Base-by-base conservation (phyloP, 169 alveolate genomes). In the Cyclospora cayetanensis region DNA sequence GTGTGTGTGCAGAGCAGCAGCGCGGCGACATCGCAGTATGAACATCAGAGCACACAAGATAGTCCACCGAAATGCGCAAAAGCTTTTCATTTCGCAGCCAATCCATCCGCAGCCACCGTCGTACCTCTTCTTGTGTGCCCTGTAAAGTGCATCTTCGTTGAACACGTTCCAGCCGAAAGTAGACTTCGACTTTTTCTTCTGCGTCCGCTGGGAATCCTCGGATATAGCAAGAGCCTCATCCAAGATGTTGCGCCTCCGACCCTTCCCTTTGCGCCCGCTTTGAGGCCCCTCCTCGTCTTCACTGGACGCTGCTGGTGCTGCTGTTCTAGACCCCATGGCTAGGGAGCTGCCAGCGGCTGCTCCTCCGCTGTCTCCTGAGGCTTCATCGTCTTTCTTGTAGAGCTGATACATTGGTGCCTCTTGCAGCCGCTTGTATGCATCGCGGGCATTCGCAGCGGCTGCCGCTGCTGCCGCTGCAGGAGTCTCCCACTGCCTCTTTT, bases 81-180 rank as follows among this genome's bases (percentile, higher is more conserved):
- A n/a, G n/a, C n/a, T n/a, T n/a, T n/a, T n/a, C n/a, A n/a, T n/a
- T n/a, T n/a, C n/a, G n/a, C n/a, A n/a, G n/a, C n/a, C n/a, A n/a
- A n/a, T 55, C 0, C 31, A n/a, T 12, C 15, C 72, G n/a, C 72
- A 60, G 31, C 18, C 50, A 2, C 0, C 7, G 0, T 35, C 41
- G 0, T 25, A 95, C 96, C 98, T 93, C 91, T 97, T 97, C 70
- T 96, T 94, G 95, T 97, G 97, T 12, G 99, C 98, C 72, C 98
- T 88, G 93, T 96, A 97, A 18, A 97, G 93, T 3, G 97, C 95
- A 85, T 97, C 99, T 35, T 96, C 96, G 94, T 96, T 97, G 91
- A 97, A 97, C 18, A 97, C 98, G 90, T 97, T 97, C 97, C 98
- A 97, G 1, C 99, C 99, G 65, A 96, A 95, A 29, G 94, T 52